Conservation (phyloP, 2,329 filamentous ascomycete species). For the Aspergillus glaucus region DNA sequence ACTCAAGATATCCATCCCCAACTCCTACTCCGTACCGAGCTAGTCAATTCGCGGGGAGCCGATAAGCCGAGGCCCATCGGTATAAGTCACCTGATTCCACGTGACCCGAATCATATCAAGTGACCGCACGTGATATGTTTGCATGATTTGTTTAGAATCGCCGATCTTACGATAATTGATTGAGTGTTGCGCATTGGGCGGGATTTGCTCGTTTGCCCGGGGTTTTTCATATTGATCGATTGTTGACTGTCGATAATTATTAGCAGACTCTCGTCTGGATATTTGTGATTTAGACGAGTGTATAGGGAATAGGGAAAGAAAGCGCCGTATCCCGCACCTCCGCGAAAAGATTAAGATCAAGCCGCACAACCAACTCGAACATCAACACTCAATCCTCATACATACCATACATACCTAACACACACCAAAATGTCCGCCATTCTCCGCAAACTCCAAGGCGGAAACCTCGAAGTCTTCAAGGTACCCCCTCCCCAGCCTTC, state of each 20-base stretch:
- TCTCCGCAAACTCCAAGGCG: constrained; percentile 60
- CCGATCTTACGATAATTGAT: constrained; percentile 10
- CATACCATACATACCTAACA: background rate
- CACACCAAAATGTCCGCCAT: constrained; percentile 31
- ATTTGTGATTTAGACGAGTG: no score
- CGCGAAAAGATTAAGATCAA: no score
- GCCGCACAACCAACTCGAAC: no score
- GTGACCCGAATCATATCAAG: background rate
- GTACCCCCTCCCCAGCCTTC: constrained; percentile 41
- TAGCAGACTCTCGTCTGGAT: no score
- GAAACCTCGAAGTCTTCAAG: constrained; percentile 94
- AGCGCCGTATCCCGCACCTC: no score
- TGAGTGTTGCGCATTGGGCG: background rate
- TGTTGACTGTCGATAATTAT: no score
- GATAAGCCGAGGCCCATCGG: constrained; percentile 9
- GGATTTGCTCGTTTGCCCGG: background rate
- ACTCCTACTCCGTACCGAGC: no score
- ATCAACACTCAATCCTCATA: no score
- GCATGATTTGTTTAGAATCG: constrained; percentile 10
- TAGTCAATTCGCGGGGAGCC: constrained; percentile 11
- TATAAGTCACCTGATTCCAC: constrained; percentile 3
- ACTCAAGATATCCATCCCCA: background rate
- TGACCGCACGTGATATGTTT: constrained; percentile 14
- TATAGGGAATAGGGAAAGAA: no score
- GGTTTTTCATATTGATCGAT: no score